Base-by-base conservation (phyloP, 2,329 filamentous ascomycete genomes). In the Monosporascus sp. region DNA sequence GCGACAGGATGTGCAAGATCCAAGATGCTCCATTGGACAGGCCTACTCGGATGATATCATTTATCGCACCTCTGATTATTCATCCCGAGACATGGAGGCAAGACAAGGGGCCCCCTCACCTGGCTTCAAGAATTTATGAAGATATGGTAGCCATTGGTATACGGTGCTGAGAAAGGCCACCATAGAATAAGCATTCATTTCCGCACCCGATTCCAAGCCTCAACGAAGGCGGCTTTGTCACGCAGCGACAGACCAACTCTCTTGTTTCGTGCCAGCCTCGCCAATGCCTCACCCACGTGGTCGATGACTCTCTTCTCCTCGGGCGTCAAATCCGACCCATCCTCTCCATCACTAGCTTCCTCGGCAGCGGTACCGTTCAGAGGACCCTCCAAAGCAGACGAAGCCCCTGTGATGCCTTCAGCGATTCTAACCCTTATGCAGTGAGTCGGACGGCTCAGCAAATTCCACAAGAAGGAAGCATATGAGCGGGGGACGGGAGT, bases 361-460 rank as follows among this genome's bases (percentile, higher is more conserved):
- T 65, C 56, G 2, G 58, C 62, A 38, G 62, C 60, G 4, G 60
- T 18, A 51, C 47, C 50, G 54, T 50, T 22, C 7, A 54, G 22
- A 1, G 9, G 22, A 7, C 18, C 36, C 5, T 60, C 61, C 2
- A 69, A 63, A 17, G 67, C 67, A 1, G 76, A 67, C 3, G 72
- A 76, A 35, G 31, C 31, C 55, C 85, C 86, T 59, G 73, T 71
- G 48, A 92, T 81, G 1, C 81, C 82, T 65, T 93, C 89, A 1
- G 91, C 94, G 52, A 99, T 92, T 49, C 94, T 83, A 14, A 97
- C 93, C 24, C 91, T 85, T 62, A 99, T 93, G 63, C 86, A 91
- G 60, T 96, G 94, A 1, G 89, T 95, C 1, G 91, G 89, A 48
- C 87, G 84, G 44, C 88, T 89, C 36, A 96, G 83, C 8, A 97